Evolutionary conservation across 805 yeast genomes (phyloP), one percentile per base, ranked within the genome.

Genomic region (Schwanniomyces polymorphus): DNA sequence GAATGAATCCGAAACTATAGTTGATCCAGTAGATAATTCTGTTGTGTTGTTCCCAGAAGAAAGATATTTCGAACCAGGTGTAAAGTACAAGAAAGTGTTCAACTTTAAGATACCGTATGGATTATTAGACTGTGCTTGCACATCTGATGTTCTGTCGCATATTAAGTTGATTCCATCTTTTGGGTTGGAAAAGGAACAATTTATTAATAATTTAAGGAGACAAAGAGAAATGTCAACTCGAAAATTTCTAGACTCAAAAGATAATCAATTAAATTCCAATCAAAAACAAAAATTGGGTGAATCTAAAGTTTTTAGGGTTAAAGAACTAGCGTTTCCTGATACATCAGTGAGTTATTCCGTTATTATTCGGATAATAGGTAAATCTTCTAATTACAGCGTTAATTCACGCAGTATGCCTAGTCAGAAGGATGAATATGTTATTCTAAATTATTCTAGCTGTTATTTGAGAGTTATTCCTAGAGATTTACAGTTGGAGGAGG

Each of bases 381-480:
- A 67, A 42, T 66, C 68, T 8, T 61, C 68, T 12, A 55, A 58
- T 29, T 68, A 67, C 54, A 54, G 60, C 12, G 67, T 54, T 12
- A 53, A 54, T 16, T 50, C 57, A 34, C 60, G 68, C 3, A 60
- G 50, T 27, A 59, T 67, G 45, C 67, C 67, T 48, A 55, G 65
- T 18, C 46, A 45, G 26, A 74, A 74, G 50, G 75, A 72, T 45
- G 77, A 72, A 55, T 71, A 60, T 49, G 63, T 70, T 25, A 68
- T 72, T 23, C 57, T 71, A 41, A 70, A 68, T 51, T 71, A 70
- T 42, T 37, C 49, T 14, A 50, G 51, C 6, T 53, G 54, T 6
- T 53, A 48, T 35, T 47, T 70, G 3, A 58, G 75, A 39, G 57
- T 70, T 7, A 46, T 70, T 7, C 65, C 59, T 48, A 58, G 61